Evolutionary conservation across 2,329 filamentous ascomycete species (phyloP).

Genomic region (Berkeleyomyces basicola): DNA sequence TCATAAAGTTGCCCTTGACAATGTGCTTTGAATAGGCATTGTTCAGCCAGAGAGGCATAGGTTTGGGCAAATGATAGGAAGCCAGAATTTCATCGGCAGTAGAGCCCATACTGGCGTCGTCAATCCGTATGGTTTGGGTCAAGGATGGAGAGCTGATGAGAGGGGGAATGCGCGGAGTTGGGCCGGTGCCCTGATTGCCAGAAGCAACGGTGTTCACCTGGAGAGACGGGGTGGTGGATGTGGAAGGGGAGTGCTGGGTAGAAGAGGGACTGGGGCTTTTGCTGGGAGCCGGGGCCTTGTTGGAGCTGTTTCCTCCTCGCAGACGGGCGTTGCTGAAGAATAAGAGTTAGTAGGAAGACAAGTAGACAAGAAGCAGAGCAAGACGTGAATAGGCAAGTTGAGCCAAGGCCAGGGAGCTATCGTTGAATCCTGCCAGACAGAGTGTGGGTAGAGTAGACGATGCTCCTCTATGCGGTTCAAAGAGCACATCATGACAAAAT

Average conservation of each 20-base stretch:
- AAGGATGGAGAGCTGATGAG: slow-evolving; percentile 47
- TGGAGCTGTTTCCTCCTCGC: slow-evolving; percentile 12
- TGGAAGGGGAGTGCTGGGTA: slow-evolving; percentile 27
- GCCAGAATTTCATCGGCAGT: slow-evolving; percentile 39
- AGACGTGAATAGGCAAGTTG: background rate
- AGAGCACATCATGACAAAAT: background rate
- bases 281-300: slow-evolving; percentile 31
- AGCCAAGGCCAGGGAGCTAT: background rate
- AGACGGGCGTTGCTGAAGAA: slow-evolving; percentile 21
- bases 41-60: slow-evolving; percentile 58
- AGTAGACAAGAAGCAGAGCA: background rate
- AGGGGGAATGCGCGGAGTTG: slow-evolving; percentile 34
- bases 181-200: slow-evolving; percentile 6
- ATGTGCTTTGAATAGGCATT: slow-evolving; percentile 66
- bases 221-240: slow-evolving; percentile 9
- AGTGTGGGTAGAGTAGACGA: too few species aligned
- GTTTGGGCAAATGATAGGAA: slow-evolving; percentile 47
- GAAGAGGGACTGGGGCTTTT: slow-evolving; percentile 36
- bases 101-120: slow-evolving; percentile 35
- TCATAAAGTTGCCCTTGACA: slow-evolving; percentile 96
- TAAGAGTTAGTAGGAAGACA: background rate
- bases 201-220: slow-evolving; percentile 6
- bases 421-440: background rate
- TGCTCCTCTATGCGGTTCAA: too few species aligned
- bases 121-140: slow-evolving; percentile 51